Percentiles rank a stretch among this genome's conserved stretches.
These are phyloP conservation scores for Hebeloma cylindrosporum DNA, from an alignment of 768 basidiomycete genomes.

Conservation along the genomic window DNA sequence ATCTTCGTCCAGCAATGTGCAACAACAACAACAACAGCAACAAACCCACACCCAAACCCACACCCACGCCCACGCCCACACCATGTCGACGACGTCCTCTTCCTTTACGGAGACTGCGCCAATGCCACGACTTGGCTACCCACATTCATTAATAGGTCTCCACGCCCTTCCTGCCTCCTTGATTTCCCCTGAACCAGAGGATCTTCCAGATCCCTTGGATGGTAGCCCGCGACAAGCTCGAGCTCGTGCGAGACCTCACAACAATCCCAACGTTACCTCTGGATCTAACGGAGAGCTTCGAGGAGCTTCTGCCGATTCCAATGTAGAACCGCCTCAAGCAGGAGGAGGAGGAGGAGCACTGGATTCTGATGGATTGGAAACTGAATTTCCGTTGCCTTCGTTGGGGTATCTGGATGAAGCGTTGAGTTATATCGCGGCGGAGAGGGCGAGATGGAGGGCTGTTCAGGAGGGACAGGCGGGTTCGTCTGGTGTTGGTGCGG, in stretches of 20 bases:
- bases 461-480: constrained; percentile 33
- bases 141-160: constrained; percentile 21
- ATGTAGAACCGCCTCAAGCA: neutral
- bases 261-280: too few relatives aligned
- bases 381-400: constrained; percentile 46
- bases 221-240: too few relatives aligned
- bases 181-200: constrained; percentile 14
- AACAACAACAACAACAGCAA: neutral
- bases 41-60: neutral
- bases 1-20: neutral
- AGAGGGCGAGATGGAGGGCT: constrained; percentile 61
- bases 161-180: constrained; percentile 20
- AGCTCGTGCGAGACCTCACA: too few relatives aligned
- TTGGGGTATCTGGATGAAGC: constrained; percentile 74
- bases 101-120: neutral
- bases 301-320: neutral
- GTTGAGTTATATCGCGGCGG: constrained; percentile 71
- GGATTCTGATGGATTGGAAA: neutral
- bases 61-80: neutral
- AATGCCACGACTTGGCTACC: constrained; percentile 18
- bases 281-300: too few relatives aligned
- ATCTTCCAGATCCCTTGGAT: constrained; percentile 5
- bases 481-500: constrained; percentile 24
- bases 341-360: neutral
- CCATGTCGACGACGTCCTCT: neutral